Evolutionary conservation across 331 rosid species (phyloP), one percentile per base, ranked within the genome.

Genomic region (Telfairia occidentalis): DNA sequence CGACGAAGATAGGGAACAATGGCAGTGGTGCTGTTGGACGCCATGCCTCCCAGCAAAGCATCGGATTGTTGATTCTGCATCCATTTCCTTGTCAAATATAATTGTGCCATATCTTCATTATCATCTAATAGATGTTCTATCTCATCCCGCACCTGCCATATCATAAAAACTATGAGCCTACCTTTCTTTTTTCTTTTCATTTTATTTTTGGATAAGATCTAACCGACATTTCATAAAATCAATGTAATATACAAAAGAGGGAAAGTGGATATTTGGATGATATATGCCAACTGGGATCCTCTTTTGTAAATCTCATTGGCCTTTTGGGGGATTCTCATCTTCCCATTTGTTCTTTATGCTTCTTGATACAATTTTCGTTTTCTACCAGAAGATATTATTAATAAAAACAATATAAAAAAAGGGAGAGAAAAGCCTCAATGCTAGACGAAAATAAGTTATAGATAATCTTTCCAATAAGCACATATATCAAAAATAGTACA

Each of bases 61-160:
- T 87, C 95, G 24, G 79, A 12, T 74, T 90, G 98, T 76, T 88
- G 97, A 77, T 63, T 89, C 79, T 76, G 97, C 38, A 84, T 77
- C 96, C 89, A 83, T 81, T 91, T 95, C 82, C 97, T 88, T 16
- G 96, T 95, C 87, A 95, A 85, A 86, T 95, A 91, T 82, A 95
- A 81, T 69, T 90, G 93, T 23, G 96, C 96, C 98, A 95, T 90
- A 81, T 95, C 96, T 81, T 91, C 97, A 38, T 90, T 95, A 82
- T 95, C 96, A 85, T 95, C 98, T 81, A 95, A 78, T 26, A 95
- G 81, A 78, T 91, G 96, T 71, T 91, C 98, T 46, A 91, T 86
- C 86, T 95, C 98, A 81, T 87, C 96, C 75, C 90, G 83, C 75
- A 90, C 97, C 98, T 94, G 79, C 48, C 65, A 83, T n/a, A n/a